Conservation (phyloP, 2,329 filamentous ascomycete species). For the Calonectria hongkongensis region DNA sequence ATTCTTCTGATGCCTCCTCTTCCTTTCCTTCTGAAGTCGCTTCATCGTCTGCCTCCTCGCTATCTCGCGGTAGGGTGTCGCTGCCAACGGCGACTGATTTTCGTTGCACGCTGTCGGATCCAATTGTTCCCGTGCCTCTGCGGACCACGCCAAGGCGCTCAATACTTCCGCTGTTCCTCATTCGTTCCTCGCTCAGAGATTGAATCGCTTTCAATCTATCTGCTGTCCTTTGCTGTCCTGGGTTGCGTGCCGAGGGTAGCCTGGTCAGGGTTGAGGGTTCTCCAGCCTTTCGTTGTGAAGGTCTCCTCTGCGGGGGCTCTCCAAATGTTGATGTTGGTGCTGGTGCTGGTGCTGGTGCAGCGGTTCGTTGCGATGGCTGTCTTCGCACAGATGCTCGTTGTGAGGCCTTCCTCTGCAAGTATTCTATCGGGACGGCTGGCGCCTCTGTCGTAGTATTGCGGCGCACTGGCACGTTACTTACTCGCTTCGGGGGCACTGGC, state of each 20-base stretch:
- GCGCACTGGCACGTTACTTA: background rate
- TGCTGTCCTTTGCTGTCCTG: background rate
- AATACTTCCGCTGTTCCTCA: conserved; percentile 30
- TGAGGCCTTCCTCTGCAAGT: conserved; percentile 23
- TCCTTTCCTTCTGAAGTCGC: background rate
- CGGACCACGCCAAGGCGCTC: conserved; percentile 48
- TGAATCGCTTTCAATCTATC: background rate
- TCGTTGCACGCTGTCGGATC: conserved; percentile 43
- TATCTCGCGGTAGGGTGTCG: background rate
- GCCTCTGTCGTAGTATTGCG: conserved; percentile 7
- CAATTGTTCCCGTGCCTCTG: conserved; percentile 47
- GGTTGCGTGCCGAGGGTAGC: background rate
- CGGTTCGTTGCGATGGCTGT: background rate
- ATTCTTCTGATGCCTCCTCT: conserved; percentile 27
- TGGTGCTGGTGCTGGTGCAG: background rate
- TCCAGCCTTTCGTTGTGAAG: background rate
- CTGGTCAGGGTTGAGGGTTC: background rate
- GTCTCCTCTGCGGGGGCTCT: conserved; percentile 6
- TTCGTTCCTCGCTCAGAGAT: conserved; percentile 1
- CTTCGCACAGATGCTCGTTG: conserved; percentile 10
- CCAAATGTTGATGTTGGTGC: background rate
- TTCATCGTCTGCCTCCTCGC: background rate
- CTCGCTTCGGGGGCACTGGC: background rate
- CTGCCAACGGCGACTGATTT: conserved; percentile 47
- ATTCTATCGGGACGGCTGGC: conserved; percentile 20